A percentile compares a stretch with the other conserved stretches of the same genome.
Evolutionary conservation across 23 red algal genomes (phyloP).

Genomic region (Chondrus crispus): DNA sequence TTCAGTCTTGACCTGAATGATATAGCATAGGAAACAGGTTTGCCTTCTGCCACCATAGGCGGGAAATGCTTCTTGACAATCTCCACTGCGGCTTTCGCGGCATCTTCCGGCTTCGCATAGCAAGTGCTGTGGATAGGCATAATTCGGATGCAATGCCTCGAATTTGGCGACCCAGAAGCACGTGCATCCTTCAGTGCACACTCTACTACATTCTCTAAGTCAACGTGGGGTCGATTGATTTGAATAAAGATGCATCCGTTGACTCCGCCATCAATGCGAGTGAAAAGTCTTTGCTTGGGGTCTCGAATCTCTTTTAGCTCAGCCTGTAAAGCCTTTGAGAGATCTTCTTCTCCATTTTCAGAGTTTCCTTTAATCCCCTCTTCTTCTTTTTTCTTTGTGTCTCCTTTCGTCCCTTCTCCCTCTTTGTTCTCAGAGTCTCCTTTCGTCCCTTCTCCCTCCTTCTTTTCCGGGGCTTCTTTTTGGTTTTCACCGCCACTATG

Average conservation of each 20-base stretch:
- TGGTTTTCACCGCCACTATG: no score
- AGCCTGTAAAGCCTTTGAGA: background rate
- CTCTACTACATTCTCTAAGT: conserved; percentile 37
- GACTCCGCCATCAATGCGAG: conserved; percentile 26
- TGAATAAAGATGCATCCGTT: conserved; percentile 35
- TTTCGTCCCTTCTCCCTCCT: no score
- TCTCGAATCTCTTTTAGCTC: conserved; percentile 17
- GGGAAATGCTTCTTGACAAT: conserved; percentile 51
- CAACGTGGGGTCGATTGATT: background rate
- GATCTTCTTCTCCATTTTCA: background rate
- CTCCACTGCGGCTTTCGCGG: background rate
- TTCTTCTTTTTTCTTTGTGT: background rate
- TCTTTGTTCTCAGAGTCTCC: background rate
- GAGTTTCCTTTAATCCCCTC: background rate
- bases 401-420: background rate
- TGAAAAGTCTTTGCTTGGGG: background rate
- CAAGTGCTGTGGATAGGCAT: conserved; percentile 43
- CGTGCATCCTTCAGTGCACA: conserved; percentile 24
- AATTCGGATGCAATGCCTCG: conserved; percentile 47
- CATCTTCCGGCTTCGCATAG: conserved; percentile 38
- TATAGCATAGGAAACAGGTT: conserved; percentile 37
- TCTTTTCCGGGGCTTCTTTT: no score
- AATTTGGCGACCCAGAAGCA: background rate
- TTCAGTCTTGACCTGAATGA: conserved; percentile 38
- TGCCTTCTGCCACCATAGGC: background rate